Percentiles rank a stretch among this genome's conserved stretches.
Evolutionary conservation across 2,329 filamentous ascomycete species (phyloP).

Genomic region (Periglandula ipomoeae): DNA sequence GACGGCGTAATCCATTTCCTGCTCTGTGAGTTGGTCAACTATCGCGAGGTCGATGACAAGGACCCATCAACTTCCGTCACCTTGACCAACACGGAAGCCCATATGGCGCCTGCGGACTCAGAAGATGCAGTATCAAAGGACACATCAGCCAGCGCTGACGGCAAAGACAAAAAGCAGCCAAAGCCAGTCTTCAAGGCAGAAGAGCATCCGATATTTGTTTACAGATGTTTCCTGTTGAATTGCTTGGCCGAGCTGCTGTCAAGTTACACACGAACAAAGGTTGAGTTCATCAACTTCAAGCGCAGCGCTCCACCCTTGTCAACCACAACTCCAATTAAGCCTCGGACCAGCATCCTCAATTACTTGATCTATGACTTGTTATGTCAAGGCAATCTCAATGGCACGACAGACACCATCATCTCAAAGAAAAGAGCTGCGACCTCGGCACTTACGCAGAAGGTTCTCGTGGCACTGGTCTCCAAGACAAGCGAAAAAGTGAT

Average conservation of each 20-base stretch:
- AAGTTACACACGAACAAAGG: slow-evolving; percentile 89
- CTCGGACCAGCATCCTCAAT: slow-evolving; percentile 83
- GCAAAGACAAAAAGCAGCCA: slow-evolving; percentile 51
- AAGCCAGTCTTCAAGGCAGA: slow-evolving; percentile 82
- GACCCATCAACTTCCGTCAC: slow-evolving; percentile 41
- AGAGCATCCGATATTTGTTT: slow-evolving; percentile 92
- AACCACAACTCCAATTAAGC: slow-evolving; percentile 83
- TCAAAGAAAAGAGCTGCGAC: slow-evolving; percentile 82
- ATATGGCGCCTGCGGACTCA: slow-evolving; percentile 19
- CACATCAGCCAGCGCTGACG: slow-evolving; percentile 25
- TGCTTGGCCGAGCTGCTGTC: slow-evolving; percentile 84
- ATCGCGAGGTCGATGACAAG: slow-evolving; percentile 86
- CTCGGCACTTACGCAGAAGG: slow-evolving; percentile 74
- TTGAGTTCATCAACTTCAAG: slow-evolving; percentile 99
- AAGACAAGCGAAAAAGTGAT: slow-evolving; percentile 73
- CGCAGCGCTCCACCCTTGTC: slow-evolving; percentile 78
- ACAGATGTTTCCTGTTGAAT: slow-evolving; percentile 88
- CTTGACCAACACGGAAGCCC: slow-evolving; percentile 28
- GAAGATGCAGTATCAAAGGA: slow-evolving; percentile 22
- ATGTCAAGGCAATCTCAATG: slow-evolving; percentile 49
- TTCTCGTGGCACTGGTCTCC: slow-evolving; percentile 77
- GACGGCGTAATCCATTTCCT: slow-evolving; percentile 95
- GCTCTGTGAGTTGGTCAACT: slow-evolving; percentile 83
- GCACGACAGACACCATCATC: slow-evolving; percentile 62
- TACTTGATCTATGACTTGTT: slow-evolving; percentile 80